Evolutionary conservation across 805 yeast genomes (phyloP).

Genomic region (Yarrowia phangngaensis): DNA sequence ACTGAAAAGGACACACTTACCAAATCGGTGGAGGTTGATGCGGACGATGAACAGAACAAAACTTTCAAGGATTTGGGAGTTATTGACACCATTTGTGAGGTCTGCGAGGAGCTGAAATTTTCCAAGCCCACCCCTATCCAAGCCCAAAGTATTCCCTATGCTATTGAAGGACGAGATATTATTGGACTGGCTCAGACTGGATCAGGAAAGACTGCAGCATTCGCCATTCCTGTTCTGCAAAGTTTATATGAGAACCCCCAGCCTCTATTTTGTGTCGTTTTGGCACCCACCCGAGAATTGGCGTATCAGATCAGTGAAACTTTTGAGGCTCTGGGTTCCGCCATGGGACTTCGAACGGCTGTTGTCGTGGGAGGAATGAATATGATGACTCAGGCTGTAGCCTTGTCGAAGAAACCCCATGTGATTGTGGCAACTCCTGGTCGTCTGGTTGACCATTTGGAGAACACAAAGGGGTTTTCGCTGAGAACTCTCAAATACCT

Average conservation of each 20-base stretch:
- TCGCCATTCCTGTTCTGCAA: constrained; percentile 92
- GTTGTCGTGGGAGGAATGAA: constrained; percentile 98
- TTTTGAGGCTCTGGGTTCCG: constrained; percentile 85
- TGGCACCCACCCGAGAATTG: constrained; percentile 67
- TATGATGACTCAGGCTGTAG: constrained; percentile 95
- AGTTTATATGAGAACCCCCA: constrained; percentile 84
- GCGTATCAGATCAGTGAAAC: constrained; percentile 75
- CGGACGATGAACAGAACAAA: constrained; percentile 27
- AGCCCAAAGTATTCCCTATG: constrained; percentile 84
- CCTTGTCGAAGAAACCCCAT: constrained; percentile 90
- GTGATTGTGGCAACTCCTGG: constrained; percentile 44
- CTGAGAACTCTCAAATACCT: constrained; percentile 71
- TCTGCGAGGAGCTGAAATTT: constrained; percentile 71
- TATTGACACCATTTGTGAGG: constrained; percentile 54
- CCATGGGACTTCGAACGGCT: constrained; percentile 86
- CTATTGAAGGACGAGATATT: constrained; percentile 83
- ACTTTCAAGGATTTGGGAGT: constrained; percentile 40
- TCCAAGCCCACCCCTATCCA: constrained; percentile 91
- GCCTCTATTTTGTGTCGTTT: constrained; percentile 82
- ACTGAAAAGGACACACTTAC: constrained; percentile 25
- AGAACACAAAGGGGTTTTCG: constrained; percentile 85
- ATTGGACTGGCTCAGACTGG: constrained; percentile 98
- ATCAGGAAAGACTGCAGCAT: constrained; percentile 97
- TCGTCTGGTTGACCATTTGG: constrained; percentile 87
- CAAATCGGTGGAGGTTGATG: constrained; percentile 27